Evolutionary conservation across 164 flowering plant species (phyloP).

Genomic region (Stephania cephalantha): DNA sequence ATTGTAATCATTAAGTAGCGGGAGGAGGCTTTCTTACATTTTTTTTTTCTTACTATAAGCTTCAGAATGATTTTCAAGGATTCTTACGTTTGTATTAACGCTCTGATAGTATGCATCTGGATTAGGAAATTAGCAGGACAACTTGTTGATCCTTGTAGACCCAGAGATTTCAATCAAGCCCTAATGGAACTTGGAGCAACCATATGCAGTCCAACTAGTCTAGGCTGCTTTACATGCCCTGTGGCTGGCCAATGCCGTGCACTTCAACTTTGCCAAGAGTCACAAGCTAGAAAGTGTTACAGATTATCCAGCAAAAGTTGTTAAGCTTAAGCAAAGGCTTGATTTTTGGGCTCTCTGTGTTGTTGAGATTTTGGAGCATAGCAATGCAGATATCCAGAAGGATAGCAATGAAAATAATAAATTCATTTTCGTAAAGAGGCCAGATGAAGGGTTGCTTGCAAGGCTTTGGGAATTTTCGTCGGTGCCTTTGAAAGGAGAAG

Average conservation of each 20-base stretch:
- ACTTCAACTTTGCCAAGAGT: constrained; percentile 33
- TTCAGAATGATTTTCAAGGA: neutral
- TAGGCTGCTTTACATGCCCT: constrained; percentile 73
- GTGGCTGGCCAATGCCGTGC: constrained; percentile 62
- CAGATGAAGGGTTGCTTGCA: constrained; percentile 85
- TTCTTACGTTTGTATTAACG: too few species aligned
- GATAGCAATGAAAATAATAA: constrained; percentile 24
- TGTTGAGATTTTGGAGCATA: constrained; percentile 48
- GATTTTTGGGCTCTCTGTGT: constrained; percentile 84
- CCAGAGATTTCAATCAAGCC: constrained; percentile 97
- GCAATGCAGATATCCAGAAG: constrained; percentile 14
- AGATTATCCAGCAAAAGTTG: constrained; percentile 67
- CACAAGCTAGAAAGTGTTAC: constrained; percentile 43
- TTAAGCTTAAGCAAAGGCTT: constrained; percentile 60
- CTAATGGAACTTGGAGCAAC: constrained; percentile 95
- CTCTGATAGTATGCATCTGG: neutral
- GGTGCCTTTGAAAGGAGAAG: constrained; percentile 48
- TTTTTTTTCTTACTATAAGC: neutral
- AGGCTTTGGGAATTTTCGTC: constrained; percentile 99
- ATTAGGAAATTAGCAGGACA: constrained; percentile 79
- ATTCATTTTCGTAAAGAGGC: constrained; percentile 74
- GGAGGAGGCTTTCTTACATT: neutral
- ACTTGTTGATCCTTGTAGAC: constrained; percentile 75
- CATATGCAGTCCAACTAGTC: constrained; percentile 63
- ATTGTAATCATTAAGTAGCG: neutral